Percentiles rank a stretch among this genome's conserved stretches.
phyloP scores from a whole-genome alignment of 2,329 filamentous ascomycete genomes.

The Pseudogymnoascus destructans region DNA sequence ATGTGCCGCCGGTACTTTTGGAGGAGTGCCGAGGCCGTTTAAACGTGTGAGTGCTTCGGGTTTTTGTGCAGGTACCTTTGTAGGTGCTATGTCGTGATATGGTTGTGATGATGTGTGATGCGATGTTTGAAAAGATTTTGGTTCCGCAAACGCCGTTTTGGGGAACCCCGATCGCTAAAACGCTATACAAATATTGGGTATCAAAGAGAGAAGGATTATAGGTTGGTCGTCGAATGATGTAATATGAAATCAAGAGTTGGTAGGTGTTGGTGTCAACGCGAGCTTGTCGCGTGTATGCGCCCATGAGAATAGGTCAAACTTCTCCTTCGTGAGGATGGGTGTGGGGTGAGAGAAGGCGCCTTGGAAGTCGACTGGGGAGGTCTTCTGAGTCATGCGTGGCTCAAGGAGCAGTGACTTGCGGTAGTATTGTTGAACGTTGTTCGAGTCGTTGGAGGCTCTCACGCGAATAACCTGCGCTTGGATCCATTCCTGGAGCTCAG shows the following conservation, averaged over 20 bases:
- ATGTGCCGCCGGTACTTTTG: not conserved
- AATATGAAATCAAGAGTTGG: conserved; percentile 12
- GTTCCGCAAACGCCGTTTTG: conserved; percentile 10
- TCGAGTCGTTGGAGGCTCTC: conserved; percentile 37
- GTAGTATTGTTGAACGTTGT: conserved; percentile 52
- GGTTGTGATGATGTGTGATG: not conserved
- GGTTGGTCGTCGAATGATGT: not conserved
- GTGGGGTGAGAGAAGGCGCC: conserved; percentile 15
- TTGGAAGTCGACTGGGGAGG: conserved; percentile 21
- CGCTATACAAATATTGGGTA: conserved; percentile 11
- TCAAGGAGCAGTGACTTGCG: conserved; percentile 54
- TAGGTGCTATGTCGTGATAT: not conserved
- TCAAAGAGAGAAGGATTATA: conserved; percentile 12
- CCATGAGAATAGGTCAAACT: conserved; percentile 40
- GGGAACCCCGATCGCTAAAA: conserved; percentile 9
- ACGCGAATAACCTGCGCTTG: conserved; percentile 67
- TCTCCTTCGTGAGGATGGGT: conserved; percentile 30
- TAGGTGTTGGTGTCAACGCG: conserved; percentile 12
- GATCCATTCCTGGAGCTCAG: conserved; percentile 90
- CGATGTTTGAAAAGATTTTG: not conserved
- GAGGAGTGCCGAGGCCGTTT: not conserved
- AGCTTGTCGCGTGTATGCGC: conserved; percentile 28
- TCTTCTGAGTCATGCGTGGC: conserved; percentile 34
- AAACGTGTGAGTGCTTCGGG: conserved; percentile 6
- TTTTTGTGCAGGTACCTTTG: not conserved